phyloP scores from a whole-genome alignment of 1,139 yeast genomes.

The Nakaseomyces sp. region DNA sequence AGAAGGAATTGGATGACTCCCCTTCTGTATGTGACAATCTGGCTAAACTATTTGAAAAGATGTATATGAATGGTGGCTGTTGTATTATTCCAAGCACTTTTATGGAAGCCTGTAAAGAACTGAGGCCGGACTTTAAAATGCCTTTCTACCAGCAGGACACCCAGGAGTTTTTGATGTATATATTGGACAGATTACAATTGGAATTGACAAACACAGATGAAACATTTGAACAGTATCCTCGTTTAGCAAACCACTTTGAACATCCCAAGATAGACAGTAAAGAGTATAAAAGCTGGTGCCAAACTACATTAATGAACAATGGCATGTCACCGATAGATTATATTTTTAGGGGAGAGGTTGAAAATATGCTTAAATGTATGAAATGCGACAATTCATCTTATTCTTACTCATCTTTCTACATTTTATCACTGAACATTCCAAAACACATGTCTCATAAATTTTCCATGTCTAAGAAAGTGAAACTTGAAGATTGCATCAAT shows the following conservation, averaged over 20 bases:
- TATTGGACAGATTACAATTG: conserved; percentile 58
- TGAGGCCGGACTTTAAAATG: conserved; percentile 54
- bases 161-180: conserved; percentile 56
- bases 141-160: conserved; percentile 69
- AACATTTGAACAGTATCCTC: conserved; percentile 9
- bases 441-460: conserved; percentile 20
- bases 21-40: conserved; percentile 38
- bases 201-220: conserved; percentile 42
- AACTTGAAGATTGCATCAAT: conserved; percentile 51
- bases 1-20: conserved; percentile 28
- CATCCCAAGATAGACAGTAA: conserved; percentile 31
- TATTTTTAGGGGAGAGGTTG: conserved; percentile 54
- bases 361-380: conserved; percentile 49
- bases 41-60: conserved; percentile 38
- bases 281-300: conserved; percentile 53
- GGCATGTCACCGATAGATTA: conserved; percentile 57
- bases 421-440: conserved; percentile 58
- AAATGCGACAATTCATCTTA: conserved; percentile 51
- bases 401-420: conserved; percentile 50
- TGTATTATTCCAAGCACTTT: conserved; percentile 56
- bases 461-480: conserved; percentile 29
- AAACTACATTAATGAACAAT: conserved; percentile 39
- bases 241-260: conserved; percentile 28
- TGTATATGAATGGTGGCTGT: conserved; percentile 43
- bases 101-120: conserved; percentile 40